These are phyloP conservation scores for Boletus rubroflammeus DNA, from an alignment of 768 basidiomycete genomes.

Conservation along the genomic window DNA sequence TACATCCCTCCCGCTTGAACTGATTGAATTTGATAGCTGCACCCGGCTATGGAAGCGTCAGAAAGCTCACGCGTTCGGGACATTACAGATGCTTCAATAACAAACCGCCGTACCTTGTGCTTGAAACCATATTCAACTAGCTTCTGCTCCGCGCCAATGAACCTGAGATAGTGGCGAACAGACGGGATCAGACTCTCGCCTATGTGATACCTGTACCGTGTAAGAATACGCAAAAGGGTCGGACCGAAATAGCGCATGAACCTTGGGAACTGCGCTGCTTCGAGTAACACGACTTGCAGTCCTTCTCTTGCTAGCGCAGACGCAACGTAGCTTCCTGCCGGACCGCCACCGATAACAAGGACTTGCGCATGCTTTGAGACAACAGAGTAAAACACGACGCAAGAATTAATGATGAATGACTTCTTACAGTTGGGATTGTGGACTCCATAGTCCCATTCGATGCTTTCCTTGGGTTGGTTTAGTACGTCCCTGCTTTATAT, in stretches of 20 bases:
- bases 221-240: neutral
- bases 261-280: conserved; percentile 56
- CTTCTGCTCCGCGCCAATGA: conserved; percentile 48
- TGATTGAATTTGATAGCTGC: conserved; percentile 58
- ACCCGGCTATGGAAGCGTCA: conserved; percentile 43
- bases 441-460: conserved; percentile 3
- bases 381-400: neutral
- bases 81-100: too few species aligned
- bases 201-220: conserved; percentile 40
- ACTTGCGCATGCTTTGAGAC: conserved; percentile 24
- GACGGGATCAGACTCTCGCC: conserved; percentile 51
- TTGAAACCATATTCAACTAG: conserved; percentile 42
- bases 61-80: neutral
- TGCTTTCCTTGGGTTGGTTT: neutral
- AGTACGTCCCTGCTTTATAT: conserved; percentile 7
- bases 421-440: conserved; percentile 25
- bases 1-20: conserved; percentile 55
- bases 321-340: conserved; percentile 56
- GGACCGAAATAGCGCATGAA: conserved; percentile 6
- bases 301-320: conserved; percentile 55
- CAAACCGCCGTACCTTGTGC: conserved; percentile 38
- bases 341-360: conserved; percentile 59
- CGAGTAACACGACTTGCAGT: conserved; percentile 52
- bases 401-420: neutral
- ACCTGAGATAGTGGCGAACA: conserved; percentile 47